Evolutionary conservation across 768 basidiomycete species (phyloP).

Genomic region (Lyophyllum semitale): DNA sequence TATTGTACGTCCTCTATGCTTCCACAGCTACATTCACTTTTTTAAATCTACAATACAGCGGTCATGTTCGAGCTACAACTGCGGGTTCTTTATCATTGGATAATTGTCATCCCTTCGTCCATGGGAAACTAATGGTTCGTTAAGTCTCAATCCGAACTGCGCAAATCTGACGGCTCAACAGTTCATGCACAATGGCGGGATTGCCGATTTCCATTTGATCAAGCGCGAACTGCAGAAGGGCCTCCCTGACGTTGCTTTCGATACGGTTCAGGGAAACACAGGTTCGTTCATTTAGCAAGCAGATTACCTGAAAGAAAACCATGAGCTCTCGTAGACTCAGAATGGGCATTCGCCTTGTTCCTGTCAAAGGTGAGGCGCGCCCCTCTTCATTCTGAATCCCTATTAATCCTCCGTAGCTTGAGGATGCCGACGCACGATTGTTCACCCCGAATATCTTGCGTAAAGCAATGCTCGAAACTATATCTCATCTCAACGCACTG

Average conservation of each 20-base stretch:
- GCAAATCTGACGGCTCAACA: constrained; percentile 27
- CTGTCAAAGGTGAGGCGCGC: constrained; percentile 64
- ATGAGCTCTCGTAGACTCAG: constrained; percentile 63
- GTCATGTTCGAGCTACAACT: constrained; percentile 92
- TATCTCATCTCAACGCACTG: constrained; percentile 74
- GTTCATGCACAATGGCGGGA: constrained; percentile 99
- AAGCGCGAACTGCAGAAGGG: constrained; percentile 79
- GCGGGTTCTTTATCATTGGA: constrained; percentile 89
- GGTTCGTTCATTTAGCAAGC: constrained; percentile 42
- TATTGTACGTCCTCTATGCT: constrained; percentile 64
- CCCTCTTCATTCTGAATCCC: neutral
- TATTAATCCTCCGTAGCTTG: constrained; percentile 51
- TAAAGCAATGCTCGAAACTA: constrained; percentile 87
- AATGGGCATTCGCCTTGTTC: constrained; percentile 96
- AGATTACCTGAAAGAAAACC: neutral
- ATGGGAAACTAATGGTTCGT: constrained; percentile 88
- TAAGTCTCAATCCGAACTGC: neutral
- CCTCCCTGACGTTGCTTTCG: constrained; percentile 83
- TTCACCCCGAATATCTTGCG: constrained; percentile 76
- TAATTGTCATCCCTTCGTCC: constrained; percentile 94
- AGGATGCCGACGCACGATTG: constrained; percentile 71
- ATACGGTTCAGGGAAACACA: constrained; percentile 90
- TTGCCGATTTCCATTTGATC: constrained; percentile 78
- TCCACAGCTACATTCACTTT: neutral
- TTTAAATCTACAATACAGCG: constrained; percentile 40